Evolutionary conservation across 1,284 basidiomycete genomes (phyloP).

Genomic region (Xanthoconium separans): DNA sequence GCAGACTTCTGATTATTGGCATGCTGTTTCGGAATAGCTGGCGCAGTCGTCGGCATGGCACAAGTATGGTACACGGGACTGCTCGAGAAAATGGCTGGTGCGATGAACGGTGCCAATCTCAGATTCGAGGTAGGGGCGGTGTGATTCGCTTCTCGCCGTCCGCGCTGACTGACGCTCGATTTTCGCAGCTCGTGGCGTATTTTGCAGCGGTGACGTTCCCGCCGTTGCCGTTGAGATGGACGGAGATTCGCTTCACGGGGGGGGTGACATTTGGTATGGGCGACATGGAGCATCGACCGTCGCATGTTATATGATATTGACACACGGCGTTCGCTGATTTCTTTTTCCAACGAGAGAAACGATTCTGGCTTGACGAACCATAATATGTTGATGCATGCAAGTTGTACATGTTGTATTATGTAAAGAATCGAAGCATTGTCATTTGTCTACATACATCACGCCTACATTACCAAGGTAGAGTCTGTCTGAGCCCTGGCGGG

Average conservation of each 20-base stretch:
- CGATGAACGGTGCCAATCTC: conserved; percentile 48
- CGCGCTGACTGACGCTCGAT: background rate
- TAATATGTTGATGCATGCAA: too few species aligned
- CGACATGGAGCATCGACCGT: too few species aligned
- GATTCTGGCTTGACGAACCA: too few species aligned
- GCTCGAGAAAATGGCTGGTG: conserved; percentile 43
- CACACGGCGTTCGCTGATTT: too few species aligned
- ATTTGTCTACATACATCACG: too few species aligned
- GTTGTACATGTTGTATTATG: too few species aligned
- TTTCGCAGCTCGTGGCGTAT: conserved; percentile 39
- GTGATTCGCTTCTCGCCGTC: too few species aligned
- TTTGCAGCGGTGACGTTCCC: conserved; percentile 44
- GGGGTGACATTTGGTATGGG: background rate
- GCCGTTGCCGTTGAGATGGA: conserved; percentile 43
- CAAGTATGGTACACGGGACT: conserved; percentile 55
- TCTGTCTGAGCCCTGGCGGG: too few species aligned
- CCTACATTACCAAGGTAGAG: too few species aligned
- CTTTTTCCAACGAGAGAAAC: too few species aligned
- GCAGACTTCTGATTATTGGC: conserved; percentile 51
- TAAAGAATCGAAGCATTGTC: too few species aligned
- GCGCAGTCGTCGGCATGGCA: conserved; percentile 51
- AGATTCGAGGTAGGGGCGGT: conserved; percentile 53
- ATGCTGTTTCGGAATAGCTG: conserved; percentile 45
- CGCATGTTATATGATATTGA: too few species aligned
- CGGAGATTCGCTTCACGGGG: conserved; percentile 44